Evolutionary conservation across 2,329 filamentous ascomycete genomes (phyloP), one percentile per base, ranked within the genome.

Genomic region (Triangularia setosa): DNA sequence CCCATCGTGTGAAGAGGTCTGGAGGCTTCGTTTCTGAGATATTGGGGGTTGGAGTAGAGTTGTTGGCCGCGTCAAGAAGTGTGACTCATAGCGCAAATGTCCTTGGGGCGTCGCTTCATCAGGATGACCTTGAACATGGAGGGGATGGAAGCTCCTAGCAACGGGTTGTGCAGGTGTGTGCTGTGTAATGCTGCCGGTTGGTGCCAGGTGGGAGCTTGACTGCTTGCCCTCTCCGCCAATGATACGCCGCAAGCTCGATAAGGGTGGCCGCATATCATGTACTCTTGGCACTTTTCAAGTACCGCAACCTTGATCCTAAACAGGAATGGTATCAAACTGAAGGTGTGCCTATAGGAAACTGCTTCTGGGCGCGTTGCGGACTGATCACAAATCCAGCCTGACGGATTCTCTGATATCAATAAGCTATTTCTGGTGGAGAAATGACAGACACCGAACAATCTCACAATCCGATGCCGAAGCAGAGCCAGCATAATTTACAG

Each of bases 301-400:
- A 68, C 62, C 64, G 27, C 18, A 5, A 30, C 24, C 18, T 25
- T 23, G 52, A n/a, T n/a, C 62, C 60, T 54, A 23, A 48, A 52
- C 9, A 18, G 57, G 58, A 56, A 61, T 23, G 44, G 60, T 18
- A 55, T 40, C n/a, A 58, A 52, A 57, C 40, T 35, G 11, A 30
- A 30, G 61, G 59, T 21, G 62, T 58, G 63, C 16, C 21, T 24
- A n/a, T 59, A 58, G 35, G 14, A 7, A 21, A 48, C n/a, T 48
- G 21, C 60, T 18, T 40, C 23, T 30, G 12, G 24, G n/a, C 18
- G 24, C 23, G 35, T 18, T 57, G 24, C 23, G 53, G n/a, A 9
- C 35, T 67, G 65, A 60, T 67, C 65, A 63, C 67, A 63, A 67
- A 68, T 65, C 63, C 63, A 68, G 60, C 64, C 63, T 58, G 61